Percentiles rank a stretch among this genome's conserved stretches.
Evolutionary conservation across 768 basidiomycete species (phyloP).

Genomic region (Leccinum uliginosum): DNA sequence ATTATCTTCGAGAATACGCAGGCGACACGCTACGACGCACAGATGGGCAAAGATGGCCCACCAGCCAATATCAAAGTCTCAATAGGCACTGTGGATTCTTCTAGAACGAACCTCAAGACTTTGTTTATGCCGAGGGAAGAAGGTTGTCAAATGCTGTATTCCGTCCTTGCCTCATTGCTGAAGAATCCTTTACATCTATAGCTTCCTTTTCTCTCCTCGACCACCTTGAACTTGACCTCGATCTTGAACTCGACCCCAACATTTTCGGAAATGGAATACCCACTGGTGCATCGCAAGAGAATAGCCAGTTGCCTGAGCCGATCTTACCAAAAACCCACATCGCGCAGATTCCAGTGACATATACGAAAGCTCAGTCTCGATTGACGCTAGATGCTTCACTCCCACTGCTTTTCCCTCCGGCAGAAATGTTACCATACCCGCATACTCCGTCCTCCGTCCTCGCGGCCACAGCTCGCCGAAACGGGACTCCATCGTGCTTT

Average conservation of each 20-base stretch:
- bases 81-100: neutral
- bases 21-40: slow-evolving; percentile 5
- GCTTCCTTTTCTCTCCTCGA: slow-evolving; percentile 72
- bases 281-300: slow-evolving; percentile 1
- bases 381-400: slow-evolving; percentile 48
- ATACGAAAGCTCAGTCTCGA: slow-evolving; percentile 5
- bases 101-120: slow-evolving; percentile 53
- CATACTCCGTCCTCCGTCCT: slow-evolving; percentile 12
- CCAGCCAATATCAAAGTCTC: neutral
- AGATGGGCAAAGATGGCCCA: slow-evolving; percentile 8
- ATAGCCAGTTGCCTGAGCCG: neutral
- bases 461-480: neutral
- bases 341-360: slow-evolving; percentile 2
- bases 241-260: slow-evolving; percentile 66
- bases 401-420: slow-evolving; percentile 62
- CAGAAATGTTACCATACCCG: slow-evolving; percentile 19
- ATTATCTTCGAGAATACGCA: neutral
- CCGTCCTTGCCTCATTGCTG: neutral
- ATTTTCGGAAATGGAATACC: slow-evolving; percentile 27
- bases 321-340: slow-evolving; percentile 1
- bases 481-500: slow-evolving; percentile 20
- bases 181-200: slow-evolving; percentile 18
- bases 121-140: slow-evolving; percentile 69
- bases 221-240: slow-evolving; percentile 71
- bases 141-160: slow-evolving; percentile 36